phyloP scores from a whole-genome alignment of 1,139 yeast genomes.

The Yamadazyma spencermartinsiae region DNA sequence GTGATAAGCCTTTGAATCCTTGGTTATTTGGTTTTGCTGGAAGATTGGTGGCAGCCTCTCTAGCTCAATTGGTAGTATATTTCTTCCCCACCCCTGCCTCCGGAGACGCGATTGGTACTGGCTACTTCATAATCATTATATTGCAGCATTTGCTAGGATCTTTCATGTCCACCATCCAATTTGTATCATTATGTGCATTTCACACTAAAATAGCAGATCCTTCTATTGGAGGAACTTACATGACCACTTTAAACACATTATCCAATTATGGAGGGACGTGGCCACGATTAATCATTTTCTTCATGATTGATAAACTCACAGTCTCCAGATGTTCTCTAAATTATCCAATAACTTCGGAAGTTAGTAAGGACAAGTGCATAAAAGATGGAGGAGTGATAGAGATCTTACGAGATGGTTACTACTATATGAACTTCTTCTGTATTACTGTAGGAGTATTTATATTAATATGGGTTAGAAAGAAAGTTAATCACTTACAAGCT shows the following conservation, averaged over 20 bases:
- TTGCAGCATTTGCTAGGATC: slow-evolving; percentile 82
- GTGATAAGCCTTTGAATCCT: slow-evolving; percentile 70
- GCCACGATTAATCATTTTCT: slow-evolving; percentile 82
- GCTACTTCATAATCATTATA: slow-evolving; percentile 69
- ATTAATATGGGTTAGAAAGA: slow-evolving; percentile 68
- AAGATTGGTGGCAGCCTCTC: slow-evolving; percentile 67
- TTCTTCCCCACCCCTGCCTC: slow-evolving; percentile 56
- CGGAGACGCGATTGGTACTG: slow-evolving; percentile 37
- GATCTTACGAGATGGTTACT: slow-evolving; percentile 76
- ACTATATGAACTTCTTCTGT: slow-evolving; percentile 72
- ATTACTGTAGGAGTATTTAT: slow-evolving; percentile 64
- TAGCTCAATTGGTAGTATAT: slow-evolving; percentile 75
- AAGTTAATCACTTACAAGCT: slow-evolving; percentile 57
- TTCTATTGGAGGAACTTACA: slow-evolving; percentile 92
- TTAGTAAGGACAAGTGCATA: slow-evolving; percentile 50
- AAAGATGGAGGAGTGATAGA: slow-evolving; percentile 56
- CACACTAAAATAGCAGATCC: slow-evolving; percentile 97
- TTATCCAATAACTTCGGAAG: slow-evolving; percentile 24
- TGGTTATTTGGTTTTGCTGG: slow-evolving; percentile 94
- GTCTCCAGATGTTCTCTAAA: slow-evolving; percentile 50
- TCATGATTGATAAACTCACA: slow-evolving; percentile 78
- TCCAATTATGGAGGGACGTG: slow-evolving; percentile 96
- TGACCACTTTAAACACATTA: slow-evolving; percentile 92
- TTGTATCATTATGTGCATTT: slow-evolving; percentile 91
- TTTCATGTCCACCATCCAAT: slow-evolving; percentile 92